phyloP scores from a whole-genome alignment of 208 protist genomes.

The Trypanosoma vivax region DNA sequence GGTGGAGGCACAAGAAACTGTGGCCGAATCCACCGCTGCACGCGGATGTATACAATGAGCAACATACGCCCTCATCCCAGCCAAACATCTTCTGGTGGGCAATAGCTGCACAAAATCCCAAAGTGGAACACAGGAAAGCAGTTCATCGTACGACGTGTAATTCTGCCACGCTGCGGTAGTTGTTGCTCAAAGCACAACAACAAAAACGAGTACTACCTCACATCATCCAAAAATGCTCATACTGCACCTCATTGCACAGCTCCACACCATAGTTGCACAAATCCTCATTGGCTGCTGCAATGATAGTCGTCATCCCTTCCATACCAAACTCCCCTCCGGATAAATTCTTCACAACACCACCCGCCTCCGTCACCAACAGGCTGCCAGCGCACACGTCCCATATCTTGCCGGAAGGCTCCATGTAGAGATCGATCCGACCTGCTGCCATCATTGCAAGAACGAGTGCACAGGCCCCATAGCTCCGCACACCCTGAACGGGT shows the following conservation, averaged over 20 bases:
- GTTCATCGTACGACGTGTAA: no score
- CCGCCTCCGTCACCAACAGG: slow-evolving; percentile 65
- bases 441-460: slow-evolving; percentile 48
- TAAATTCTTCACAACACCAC: slow-evolving; percentile 53
- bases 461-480: slow-evolving; percentile 35
- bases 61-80: no score
- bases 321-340: slow-evolving; percentile 42
- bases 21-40: no score
- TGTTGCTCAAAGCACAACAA: no score
- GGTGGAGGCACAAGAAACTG: no score
- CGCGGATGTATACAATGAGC: no score
- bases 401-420: slow-evolving; percentile 43
- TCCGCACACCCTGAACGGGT: slow-evolving; percentile 34
- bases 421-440: slow-evolving; percentile 53
- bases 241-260: slow-evolving; percentile 24
- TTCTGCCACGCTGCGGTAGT: no score
- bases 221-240: slow-evolving; percentile 41
- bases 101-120: no score
- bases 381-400: slow-evolving; percentile 62
- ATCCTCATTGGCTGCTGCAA: slow-evolving; percentile 32
- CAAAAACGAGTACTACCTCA: no score
- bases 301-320: slow-evolving; percentile 40
- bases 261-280: slow-evolving; percentile 24
- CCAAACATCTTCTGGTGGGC: no score
- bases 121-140: no score